These are phyloP conservation scores for Acanthamoeba lugdunensis DNA, from an alignment of 208 protist genomes.

Conservation along the genomic window DNA sequence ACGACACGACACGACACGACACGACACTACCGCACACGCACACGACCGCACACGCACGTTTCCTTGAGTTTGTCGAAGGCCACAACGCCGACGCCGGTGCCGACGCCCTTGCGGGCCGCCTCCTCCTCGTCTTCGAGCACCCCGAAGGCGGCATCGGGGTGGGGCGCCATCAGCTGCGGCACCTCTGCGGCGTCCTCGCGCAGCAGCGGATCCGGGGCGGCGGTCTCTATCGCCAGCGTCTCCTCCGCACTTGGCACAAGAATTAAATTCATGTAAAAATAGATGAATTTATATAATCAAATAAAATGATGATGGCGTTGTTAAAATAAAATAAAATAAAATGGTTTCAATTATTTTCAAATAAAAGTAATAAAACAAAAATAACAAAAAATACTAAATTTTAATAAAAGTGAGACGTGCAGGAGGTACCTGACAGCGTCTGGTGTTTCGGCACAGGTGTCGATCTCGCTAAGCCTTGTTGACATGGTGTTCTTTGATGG, in stretches of 20 bases:
- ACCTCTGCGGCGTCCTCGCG: not conserved
- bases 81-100: slow-evolving; percentile 20
- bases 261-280: too few species aligned
- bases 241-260: not conserved
- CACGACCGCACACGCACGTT: not conserved
- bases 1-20: too few species aligned
- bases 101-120: not conserved
- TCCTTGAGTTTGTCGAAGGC: slow-evolving; percentile 4
- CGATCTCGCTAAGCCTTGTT: not conserved
- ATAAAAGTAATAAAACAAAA: too few species aligned
- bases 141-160: not conserved
- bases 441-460: not conserved
- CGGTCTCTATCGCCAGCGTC: not conserved
- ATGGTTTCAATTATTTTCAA: not conserved
- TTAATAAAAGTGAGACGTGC: too few species aligned
- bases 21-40: too few species aligned
- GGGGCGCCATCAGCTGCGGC: slow-evolving; percentile 5
- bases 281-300: too few species aligned
- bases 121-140: slow-evolving; percentile 12
- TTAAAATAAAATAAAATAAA: too few species aligned
- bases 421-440: not conserved
- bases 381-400: too few species aligned
- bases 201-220: not conserved
- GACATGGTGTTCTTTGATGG: not conserved
- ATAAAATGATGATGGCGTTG: too few species aligned